Conservation (phyloP, 164 flowering plant species). For the Tetrastigma voinierianum region DNA sequence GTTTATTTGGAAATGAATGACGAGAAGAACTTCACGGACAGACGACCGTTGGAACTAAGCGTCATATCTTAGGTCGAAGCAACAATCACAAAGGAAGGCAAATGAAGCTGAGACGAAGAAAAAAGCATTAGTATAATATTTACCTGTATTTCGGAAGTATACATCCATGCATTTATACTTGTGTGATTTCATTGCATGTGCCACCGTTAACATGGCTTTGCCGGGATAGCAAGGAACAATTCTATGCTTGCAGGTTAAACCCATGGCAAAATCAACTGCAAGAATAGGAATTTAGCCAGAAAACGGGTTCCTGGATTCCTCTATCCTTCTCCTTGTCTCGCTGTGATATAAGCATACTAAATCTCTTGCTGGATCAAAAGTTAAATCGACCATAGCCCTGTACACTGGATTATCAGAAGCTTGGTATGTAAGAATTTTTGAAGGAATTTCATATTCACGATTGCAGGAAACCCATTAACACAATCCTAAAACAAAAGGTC, state of each 20-base stretch:
- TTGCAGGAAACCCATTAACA: constrained; percentile 64
- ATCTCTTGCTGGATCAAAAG: constrained; percentile 73
- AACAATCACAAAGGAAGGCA: background rate
- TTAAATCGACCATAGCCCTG: constrained; percentile 77
- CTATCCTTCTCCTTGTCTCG: background rate
- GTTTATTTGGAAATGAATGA: too few relatives aligned
- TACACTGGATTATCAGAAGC: constrained; percentile 78
- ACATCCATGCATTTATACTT: constrained; percentile 93
- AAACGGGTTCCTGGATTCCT: too few relatives aligned
- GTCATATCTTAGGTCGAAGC: too few relatives aligned
- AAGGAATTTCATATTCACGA: constrained; percentile 76
- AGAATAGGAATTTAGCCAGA: constrained; percentile 3
- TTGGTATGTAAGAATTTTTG: constrained; percentile 75
- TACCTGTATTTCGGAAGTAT: constrained; percentile 97
- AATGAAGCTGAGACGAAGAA: background rate
- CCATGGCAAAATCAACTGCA: constrained; percentile 80
- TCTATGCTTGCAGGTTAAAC: constrained; percentile 93
- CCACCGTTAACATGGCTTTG: constrained; percentile 67
- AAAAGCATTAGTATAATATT: background rate
- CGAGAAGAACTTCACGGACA: too few relatives aligned
- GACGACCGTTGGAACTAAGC: too few relatives aligned
- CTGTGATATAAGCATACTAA: constrained; percentile 31
- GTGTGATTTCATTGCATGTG: constrained; percentile 82
- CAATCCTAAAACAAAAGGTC: constrained; percentile 47
- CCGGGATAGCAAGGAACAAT: constrained; percentile 71